Evolutionary conservation across 1,284 basidiomycete species (phyloP), one percentile per base, ranked within the genome.

Genomic region (Xerocomus nothofagi): DNA sequence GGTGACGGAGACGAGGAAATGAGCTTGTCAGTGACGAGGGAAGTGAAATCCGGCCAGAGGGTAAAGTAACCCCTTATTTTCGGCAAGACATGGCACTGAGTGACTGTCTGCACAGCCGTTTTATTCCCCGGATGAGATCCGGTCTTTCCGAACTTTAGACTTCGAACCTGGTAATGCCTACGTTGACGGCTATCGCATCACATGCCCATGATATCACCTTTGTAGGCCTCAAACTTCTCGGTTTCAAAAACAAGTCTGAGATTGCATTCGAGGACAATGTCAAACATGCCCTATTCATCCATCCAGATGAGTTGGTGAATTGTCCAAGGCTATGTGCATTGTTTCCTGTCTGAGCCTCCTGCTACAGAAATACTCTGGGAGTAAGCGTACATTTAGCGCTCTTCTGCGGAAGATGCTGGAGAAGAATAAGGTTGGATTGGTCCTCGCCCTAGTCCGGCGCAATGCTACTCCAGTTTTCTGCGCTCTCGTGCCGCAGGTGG

Each of bases 261-360:
- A 76, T 98, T 1, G 71, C 72, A 0, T 88, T 93, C 57, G 86
- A 93, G 66, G 91, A 97, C 65, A 96, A 96, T 57, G 73, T 97
- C 60, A 96, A 93, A 64, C 93, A 97, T 69, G 84, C 93, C 0
- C 73, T 84, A 45, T 99, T 99, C 64, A 82, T 99, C 53, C 93
- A 94, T 66, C 97, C 96, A 0, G 88, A 96, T 58, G 96, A 99
- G 66, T 73, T 81, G 67, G 92, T 92, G 53, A 50, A 79, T 44
- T 15, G 27, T 48, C 24, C 34, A 26, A 34, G 17, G 26, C 8
- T 15, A 2, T 15, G 7, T 18, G 4, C 12, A 33, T 37, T 11
- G 26, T 45, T 7, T n/a, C 12, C 8, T 32, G 20, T 27, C 37
- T 44, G 10, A 54, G 15, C 4, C 3, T 6, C 0, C 1, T 20